Evolutionary conservation across 305 asterid genomes (phyloP).

Genomic region (Fraxinus angustifolia): DNA sequence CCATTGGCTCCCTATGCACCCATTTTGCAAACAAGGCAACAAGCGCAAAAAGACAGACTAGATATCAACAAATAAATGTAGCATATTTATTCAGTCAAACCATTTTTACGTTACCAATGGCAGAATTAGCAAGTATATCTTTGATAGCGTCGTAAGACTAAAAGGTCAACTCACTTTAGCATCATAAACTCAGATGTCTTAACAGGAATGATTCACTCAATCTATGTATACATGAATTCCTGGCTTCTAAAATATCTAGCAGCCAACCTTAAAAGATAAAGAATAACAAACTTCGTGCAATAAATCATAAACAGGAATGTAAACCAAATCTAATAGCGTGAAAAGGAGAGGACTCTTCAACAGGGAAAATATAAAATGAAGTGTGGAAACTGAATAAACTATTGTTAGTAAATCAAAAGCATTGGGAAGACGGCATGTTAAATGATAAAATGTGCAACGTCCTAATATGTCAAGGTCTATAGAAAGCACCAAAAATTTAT

Average conservation of each 20-base stretch:
- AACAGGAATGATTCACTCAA: neutral
- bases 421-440: neutral
- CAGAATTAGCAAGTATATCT: neutral
- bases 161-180: neutral
- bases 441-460: neutral
- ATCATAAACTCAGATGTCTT: neutral
- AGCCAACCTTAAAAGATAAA: neutral
- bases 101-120: neutral
- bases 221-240: neutral
- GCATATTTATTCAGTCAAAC: neutral
- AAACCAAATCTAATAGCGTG: neutral
- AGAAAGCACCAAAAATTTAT: neutral
- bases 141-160: neutral
- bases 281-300: neutral
- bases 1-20: slow-evolving; percentile 46
- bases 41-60: slow-evolving; percentile 33
- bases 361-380: neutral
- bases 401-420: neutral
- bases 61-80: slow-evolving; percentile 11
- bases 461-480: neutral
- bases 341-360: neutral
- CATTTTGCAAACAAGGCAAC: slow-evolving; percentile 24
- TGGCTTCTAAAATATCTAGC: neutral
- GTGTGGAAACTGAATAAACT: neutral
- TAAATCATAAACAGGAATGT: neutral